Evolutionary conservation across 192 early-diverging fungal genomes (phyloP), one percentile per base, ranked within the genome.

Genomic region (Chytriomyces sp.): DNA sequence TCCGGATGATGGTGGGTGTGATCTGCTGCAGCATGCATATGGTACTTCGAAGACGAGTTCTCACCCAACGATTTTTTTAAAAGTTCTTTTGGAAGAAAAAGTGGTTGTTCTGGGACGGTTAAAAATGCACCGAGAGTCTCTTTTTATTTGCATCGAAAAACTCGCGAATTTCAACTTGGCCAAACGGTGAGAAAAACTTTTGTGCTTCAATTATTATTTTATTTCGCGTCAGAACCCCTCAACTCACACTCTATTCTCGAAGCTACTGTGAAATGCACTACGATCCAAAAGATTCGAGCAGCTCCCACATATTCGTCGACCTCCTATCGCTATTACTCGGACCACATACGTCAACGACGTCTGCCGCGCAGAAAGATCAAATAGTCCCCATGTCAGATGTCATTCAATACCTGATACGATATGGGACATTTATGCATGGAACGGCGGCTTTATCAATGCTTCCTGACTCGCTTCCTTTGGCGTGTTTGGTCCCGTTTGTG

Each of bases 41-140:
- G n/a, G n/a, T n/a, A n/a, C 50, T 74, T 43, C 0, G 10, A 20
- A 20, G 6, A 47, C 59, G 23, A 7, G 13, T 61, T 46, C n/a
- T 13, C 9, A 24, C 75, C 47, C 11, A 47, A 44, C 23, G 69
- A n/a, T 0, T 69, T 6, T 6, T 48, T 45, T 3, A 48, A 48
- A 63, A 93, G 92, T 83, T 46, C 85, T 95, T 50, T 93, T 88
- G 77, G 93, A 94, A 76, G 96, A 96, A 80, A 85, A 93, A 7
- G 92, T 92, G 0, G 84, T 93, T 45, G 82, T 97, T 9, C 84
- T 98, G 6, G 90, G 92, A 76, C 84, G 93, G 57, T 90, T 98
- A 66, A 92, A 92, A 9, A 91, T 93, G 61, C 95, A 97, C 69
- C 91, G 92, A 65, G 94, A 98, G 71, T 93, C 95, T 5, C 82